A percentile compares a stretch with the other conserved stretches of the same genome.
phyloP scores from a whole-genome alignment of 2,329 filamentous ascomycete genomes.

The Dichotomopilus funicola region DNA sequence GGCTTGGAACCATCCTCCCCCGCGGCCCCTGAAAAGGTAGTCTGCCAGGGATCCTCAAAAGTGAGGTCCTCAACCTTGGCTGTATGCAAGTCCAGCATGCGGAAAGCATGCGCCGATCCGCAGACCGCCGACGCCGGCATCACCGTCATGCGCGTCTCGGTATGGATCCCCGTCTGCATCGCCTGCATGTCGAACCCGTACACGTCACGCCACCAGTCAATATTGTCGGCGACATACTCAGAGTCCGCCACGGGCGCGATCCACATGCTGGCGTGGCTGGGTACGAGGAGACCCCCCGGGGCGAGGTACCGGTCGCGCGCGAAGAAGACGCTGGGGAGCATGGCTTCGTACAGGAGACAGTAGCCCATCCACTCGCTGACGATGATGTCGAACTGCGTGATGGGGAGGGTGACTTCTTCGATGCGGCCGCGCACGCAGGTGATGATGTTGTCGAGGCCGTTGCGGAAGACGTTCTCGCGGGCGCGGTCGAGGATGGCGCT shows the following conservation, averaged over 20 bases:
- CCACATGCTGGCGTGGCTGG: slow-evolving; percentile 76
- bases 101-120: slow-evolving; percentile 58
- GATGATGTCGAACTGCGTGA: slow-evolving; percentile 83
- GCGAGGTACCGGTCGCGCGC: slow-evolving; percentile 82
- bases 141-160: slow-evolving; percentile 73
- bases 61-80: slow-evolving; percentile 65
- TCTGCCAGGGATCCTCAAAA: slow-evolving; percentile 64
- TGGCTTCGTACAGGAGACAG: slow-evolving; percentile 85
- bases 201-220: slow-evolving; percentile 83
- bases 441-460: slow-evolving; percentile 66
- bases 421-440: slow-evolving; percentile 79
- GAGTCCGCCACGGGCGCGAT: slow-evolving; percentile 73
- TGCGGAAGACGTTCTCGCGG: slow-evolving; percentile 75
- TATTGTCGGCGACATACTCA: slow-evolving; percentile 69
- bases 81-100: slow-evolving; percentile 69
- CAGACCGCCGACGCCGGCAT: slow-evolving; percentile 57
- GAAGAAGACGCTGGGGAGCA: slow-evolving; percentile 87
- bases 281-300: slow-evolving; percentile 74
- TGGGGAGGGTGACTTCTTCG: slow-evolving; percentile 75
- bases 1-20: slow-evolving; percentile 32
- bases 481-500: slow-evolving; percentile 85
- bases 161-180: slow-evolving; percentile 77
- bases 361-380: slow-evolving; percentile 99
- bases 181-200: slow-evolving; percentile 93
- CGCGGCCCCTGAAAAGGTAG: slow-evolving; percentile 53